Evolutionary conservation across 139 green algal species (phyloP).

Genomic region (Yamagishiella unicocca): DNA sequence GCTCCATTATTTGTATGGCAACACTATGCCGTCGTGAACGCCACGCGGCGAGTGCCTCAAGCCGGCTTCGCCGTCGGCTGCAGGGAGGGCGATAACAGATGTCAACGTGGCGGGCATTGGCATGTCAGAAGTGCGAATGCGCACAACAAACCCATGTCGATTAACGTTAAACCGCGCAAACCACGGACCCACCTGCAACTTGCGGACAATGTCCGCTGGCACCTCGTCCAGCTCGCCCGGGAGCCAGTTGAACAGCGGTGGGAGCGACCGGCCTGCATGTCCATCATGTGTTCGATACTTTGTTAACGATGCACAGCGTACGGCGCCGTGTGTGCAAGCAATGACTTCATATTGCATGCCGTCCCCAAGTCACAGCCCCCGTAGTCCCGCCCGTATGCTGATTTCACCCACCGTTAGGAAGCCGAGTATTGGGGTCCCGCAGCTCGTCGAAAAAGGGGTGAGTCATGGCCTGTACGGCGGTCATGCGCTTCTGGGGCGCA

Average conservation of each 20-base stretch:
- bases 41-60: neutral
- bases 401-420: constrained; percentile 83
- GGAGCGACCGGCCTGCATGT: constrained; percentile 80
- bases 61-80: constrained; percentile 20
- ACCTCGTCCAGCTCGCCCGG: constrained; percentile 83
- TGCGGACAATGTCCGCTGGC: constrained; percentile 67
- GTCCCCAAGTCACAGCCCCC: too few species aligned
- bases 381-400: too few species aligned
- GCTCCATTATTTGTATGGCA: too few species aligned
- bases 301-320: neutral
- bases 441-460: constrained; percentile 99
- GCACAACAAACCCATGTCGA: too few species aligned
- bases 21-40: too few species aligned
- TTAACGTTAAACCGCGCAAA: too few species aligned
- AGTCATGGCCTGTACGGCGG: constrained; percentile 80
- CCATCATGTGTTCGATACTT: too few species aligned
- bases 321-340: too few species aligned
- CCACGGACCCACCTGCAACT: constrained; percentile 54
- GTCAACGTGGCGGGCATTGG: neutral
- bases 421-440: constrained; percentile 79
- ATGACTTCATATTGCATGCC: too few species aligned
- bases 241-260: constrained; percentile 94
- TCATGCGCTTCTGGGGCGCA: constrained; percentile 82
- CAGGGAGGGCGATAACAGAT: neutral
- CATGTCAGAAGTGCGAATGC: too few species aligned